These are phyloP conservation scores for Prunus fruticosa DNA, from an alignment of 306 rosid species.

Conservation along the genomic window DNA sequence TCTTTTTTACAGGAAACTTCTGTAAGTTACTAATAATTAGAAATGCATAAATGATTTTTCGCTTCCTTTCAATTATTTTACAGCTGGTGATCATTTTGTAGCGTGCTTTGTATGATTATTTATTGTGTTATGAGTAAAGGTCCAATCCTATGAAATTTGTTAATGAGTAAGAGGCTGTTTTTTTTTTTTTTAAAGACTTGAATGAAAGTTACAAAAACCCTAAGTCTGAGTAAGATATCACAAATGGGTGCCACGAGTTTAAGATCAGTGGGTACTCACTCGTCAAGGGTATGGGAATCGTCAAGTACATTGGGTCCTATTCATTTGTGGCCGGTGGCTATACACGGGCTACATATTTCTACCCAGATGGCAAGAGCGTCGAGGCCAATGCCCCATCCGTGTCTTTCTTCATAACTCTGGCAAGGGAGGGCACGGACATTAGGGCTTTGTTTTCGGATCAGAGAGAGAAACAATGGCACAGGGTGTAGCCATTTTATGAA, in stretches of 20 bases:
- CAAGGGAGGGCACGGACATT: slow-evolving; percentile 51
- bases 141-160: neutral
- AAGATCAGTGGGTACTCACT: slow-evolving; percentile 55
- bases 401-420: slow-evolving; percentile 56
- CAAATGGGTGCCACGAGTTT: slow-evolving; percentile 45
- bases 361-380: slow-evolving; percentile 58
- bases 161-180: neutral
- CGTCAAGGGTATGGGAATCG: slow-evolving; percentile 54
- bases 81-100: neutral
- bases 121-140: neutral
- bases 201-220: neutral
- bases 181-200: neutral
- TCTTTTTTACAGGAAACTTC: slow-evolving; percentile 4
- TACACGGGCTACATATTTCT: slow-evolving; percentile 57
- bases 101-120: neutral
- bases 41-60: slow-evolving; percentile 2
- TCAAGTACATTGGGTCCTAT: slow-evolving; percentile 51
- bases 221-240: too few relatives aligned
- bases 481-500: slow-evolving; percentile 54
- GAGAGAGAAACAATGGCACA: slow-evolving; percentile 51
- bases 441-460: slow-evolving; percentile 60
- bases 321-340: slow-evolving; percentile 54
- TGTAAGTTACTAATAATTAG: slow-evolving; percentile 5
- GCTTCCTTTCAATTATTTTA: neutral
- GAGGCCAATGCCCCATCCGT: slow-evolving; percentile 52